Conservation (phyloP, 305 asterid species). For the Solanum hybrid region DNA sequence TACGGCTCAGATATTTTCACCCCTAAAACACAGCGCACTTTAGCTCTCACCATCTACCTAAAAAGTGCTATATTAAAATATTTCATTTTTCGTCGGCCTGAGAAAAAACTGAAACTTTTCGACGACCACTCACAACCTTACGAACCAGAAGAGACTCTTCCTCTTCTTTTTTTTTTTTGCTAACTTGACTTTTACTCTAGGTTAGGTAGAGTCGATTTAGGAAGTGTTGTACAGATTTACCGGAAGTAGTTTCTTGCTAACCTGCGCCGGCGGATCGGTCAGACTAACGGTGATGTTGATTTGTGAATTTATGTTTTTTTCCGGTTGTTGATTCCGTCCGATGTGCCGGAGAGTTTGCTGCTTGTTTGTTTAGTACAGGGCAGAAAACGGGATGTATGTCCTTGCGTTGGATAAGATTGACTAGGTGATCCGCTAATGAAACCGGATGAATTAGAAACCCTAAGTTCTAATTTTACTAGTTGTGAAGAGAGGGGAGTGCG, state of each 20-base stretch:
- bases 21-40: conserved; percentile 13
- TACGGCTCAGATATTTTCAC: conserved; percentile 3
- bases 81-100: not conserved
- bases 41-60: conserved; percentile 22
- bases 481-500: not conserved
- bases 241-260: conserved; percentile 2
- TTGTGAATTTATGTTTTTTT: not conserved
- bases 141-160: not conserved
- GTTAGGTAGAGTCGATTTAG: not conserved
- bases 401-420: not conserved
- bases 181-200: conserved; percentile 2
- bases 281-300: not conserved
- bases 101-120: not conserved
- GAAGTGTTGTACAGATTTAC: not conserved
- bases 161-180: not conserved
- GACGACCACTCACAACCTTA: not conserved
- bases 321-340: not conserved
- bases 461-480: not conserved
- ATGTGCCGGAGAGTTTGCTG: conserved; percentile 7
- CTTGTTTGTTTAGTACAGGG: not conserved
- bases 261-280: conserved; percentile 26
- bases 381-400: not conserved
- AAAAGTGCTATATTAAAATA: conserved; percentile 34
- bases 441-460: not conserved
- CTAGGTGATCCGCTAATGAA: not conserved